Conservation (phyloP, 176 grass and related monocot genomes). For the Zoysia pacifica region DNA sequence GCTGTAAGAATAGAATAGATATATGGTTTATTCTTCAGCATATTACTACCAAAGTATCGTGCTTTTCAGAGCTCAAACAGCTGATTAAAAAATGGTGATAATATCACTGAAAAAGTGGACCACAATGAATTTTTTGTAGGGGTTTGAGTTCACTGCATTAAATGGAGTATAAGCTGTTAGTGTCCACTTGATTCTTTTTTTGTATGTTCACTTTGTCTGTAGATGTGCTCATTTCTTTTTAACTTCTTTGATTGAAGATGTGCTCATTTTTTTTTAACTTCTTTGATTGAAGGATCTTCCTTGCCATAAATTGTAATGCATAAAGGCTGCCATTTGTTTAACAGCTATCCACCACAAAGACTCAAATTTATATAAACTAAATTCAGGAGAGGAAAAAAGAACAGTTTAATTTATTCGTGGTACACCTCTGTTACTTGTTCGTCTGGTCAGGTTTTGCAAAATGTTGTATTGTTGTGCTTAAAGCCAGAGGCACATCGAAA, state of each 20-base stretch:
- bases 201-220: neutral
- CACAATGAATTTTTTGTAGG: neutral
- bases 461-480: neutral
- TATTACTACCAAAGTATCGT: neutral
- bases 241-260: neutral
- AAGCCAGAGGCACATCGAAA: too few species aligned
- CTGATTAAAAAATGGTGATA: neutral
- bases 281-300: neutral
- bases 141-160: too few species aligned
- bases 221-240: neutral
- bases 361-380: neutral
- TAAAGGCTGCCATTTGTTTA: neutral
- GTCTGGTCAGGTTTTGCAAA: too few species aligned
- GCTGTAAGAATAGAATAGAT: neutral
- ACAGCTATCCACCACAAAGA: neutral
- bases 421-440: too few species aligned
- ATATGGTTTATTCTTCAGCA: conserved; percentile 2
- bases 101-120: neutral
- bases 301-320: neutral
- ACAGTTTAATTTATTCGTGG: too few species aligned
- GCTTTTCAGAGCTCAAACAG: neutral
- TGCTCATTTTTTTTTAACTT: neutral
- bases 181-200: neutral
- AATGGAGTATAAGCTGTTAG: neutral
- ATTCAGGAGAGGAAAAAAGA: too few species aligned